Evolutionary conservation across 352 stramenopile species (phyloP), one percentile per base, ranked within the genome.

Genomic region (Pythium dissimile): DNA sequence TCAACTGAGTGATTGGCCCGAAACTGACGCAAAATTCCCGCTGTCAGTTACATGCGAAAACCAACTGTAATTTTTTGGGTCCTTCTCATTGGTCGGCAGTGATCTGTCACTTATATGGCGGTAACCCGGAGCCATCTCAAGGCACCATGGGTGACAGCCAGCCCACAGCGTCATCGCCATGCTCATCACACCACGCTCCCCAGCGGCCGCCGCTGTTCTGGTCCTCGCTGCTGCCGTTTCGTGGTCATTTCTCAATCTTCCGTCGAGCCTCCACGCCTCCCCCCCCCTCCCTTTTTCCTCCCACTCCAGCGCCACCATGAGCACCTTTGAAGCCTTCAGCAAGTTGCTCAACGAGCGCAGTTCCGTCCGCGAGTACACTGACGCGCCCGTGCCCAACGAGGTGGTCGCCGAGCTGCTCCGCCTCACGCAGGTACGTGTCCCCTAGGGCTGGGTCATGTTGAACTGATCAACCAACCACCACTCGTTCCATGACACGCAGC

Each of bases 321-420:
- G 37, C 59, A 41, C 32, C 44, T 52, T 31, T 27, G 50, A 66
- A 42, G 45, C 42, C 43, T 16, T 56, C 38, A 39, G 52, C 59
- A 62, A 59, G 34, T 35, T 66, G 16, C 30, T 62, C 44, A 57
- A 10, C 15, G 59, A 66, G 35, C 59, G 59, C 37, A 38, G 12
- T 30, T 66, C 59, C 23, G n/a, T 62, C n/a, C 50, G 51, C 43
- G 45, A 55, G 61, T 68, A 59, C 45, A 42, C 53, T 15, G 46
- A 57, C 5, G 64, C 42, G 49, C 45, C 54, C 9, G 21, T 73
- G 5, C 58, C 66, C 1, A 62, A 71, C n/a, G 53, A 54, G 31
- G 41, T 71, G 41, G 35, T 73, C 21, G 48, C 43, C 21, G 66
- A 73, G 10, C 27, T 73, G 7, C 43, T 69, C 11, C 45, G 49